Evolutionary conservation across 192 early-diverging fungal species (phyloP).

Genomic region (Paraglomus brasilianum): DNA sequence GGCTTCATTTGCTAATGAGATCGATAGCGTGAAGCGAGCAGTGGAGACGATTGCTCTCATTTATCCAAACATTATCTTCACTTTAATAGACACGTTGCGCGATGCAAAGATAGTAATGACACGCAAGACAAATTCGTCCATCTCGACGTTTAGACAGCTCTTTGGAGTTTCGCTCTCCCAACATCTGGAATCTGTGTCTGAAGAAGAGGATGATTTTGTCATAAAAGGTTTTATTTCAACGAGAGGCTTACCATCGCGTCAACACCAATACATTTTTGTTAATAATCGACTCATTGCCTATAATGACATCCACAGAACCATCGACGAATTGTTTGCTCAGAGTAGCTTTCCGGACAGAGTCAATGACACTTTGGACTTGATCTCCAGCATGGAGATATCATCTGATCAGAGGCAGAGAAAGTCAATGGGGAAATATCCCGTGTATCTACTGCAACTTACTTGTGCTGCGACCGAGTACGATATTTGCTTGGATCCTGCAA

Average conservation of each 20-base stretch:
- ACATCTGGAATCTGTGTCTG: constrained; percentile 22
- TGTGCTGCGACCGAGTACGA: constrained; percentile 50
- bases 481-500: constrained; percentile 54
- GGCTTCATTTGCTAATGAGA: constrained; percentile 36
- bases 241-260: constrained; percentile 35
- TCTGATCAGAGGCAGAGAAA: constrained; percentile 28
- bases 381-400: constrained; percentile 18
- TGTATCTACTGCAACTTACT: constrained; percentile 53
- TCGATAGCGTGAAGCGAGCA: constrained; percentile 49
- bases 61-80: constrained; percentile 41
- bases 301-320: constrained; percentile 38
- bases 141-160: constrained; percentile 51
- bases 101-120: constrained; percentile 38
- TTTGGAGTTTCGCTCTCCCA: constrained; percentile 49
- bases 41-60: constrained; percentile 54
- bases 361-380: not conserved
- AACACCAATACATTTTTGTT: constrained; percentile 61
- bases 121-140: constrained; percentile 33
- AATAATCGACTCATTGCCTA: constrained; percentile 46
- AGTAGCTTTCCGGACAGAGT: constrained; percentile 38
- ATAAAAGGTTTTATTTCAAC: constrained; percentile 45
- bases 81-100: constrained; percentile 37
- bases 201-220: constrained; percentile 22
- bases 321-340: constrained; percentile 41
- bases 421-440: constrained; percentile 43